phyloP scores from a whole-genome alignment of 352 stramenopile species.

The Phytophthora niederhauseri region DNA sequence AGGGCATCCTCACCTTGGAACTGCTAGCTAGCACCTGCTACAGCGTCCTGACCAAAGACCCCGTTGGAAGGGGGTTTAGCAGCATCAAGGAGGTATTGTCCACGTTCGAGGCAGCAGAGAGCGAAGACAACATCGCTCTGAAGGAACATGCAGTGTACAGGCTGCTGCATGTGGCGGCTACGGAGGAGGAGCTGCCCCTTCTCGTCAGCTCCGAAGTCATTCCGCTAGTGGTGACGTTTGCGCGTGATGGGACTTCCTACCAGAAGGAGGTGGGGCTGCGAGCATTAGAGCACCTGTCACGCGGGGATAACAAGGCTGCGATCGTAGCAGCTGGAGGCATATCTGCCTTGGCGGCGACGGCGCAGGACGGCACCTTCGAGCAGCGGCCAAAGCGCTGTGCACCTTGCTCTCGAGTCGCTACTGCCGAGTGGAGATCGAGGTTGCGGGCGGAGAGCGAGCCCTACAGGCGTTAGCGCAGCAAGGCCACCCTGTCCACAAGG shows the following conservation, averaged over 20 bases:
- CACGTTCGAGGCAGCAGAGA: not conserved
- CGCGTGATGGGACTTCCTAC: conserved; percentile 1
- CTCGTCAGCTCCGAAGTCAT: conserved; percentile 7
- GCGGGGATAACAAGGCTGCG: not conserved
- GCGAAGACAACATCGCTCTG: not conserved
- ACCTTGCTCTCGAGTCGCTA: not conserved
- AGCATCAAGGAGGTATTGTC: not conserved
- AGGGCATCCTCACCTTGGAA: not conserved
- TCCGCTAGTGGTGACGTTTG: conserved; percentile 2
- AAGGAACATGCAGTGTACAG: conserved; percentile 3
- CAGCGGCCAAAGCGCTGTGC: not conserved
- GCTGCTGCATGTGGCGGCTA: conserved; percentile 1
- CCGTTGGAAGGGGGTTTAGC: not conserved
- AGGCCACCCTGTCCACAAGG: not conserved
- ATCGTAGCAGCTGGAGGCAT: conserved; percentile 2
- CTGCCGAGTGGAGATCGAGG: conserved; percentile 4
- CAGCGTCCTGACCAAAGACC: not conserved
- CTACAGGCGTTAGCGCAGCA: not conserved
- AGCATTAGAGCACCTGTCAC: not conserved
- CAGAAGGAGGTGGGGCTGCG: conserved; percentile 3
- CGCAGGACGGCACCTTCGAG: conserved; percentile 1
- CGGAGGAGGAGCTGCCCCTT: not conserved
- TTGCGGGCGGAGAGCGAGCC: not conserved
- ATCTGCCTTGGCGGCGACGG: not conserved
- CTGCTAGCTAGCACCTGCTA: not conserved